Evolutionary conservation across 306 rosid species (phyloP), one percentile per base, ranked within the genome.

Genomic region (Prosopis cineraria): DNA sequence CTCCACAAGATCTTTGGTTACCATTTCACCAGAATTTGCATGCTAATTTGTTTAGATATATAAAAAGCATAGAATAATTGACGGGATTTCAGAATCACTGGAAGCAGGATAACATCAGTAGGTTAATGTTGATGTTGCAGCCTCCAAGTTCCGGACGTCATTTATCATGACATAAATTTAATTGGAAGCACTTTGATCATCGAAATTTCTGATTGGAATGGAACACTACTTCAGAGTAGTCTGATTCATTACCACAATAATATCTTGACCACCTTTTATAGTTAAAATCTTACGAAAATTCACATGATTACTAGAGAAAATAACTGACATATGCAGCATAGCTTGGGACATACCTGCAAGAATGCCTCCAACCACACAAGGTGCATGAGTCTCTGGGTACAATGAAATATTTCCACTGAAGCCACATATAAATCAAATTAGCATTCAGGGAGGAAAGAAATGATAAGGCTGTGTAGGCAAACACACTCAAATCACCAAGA

Each of bases 341-440:
- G 78, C 67, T 78, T 68, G 59, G 82, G 68, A 79, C 83, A 80
- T 87, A 94, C 98, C 98, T 78, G 98, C 98, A 87, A 94, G 93
- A 84, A 94, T 90, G 81, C 98, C 98, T 83, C 98, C 98, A 76
- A 68, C 81, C 47, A 94, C 88, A 73, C 82, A 84, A 30, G 95
- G 83, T 6, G 93, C 80, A 77, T 77, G 59, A 58, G 84, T 85
- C 81, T 83, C 97, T 59, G 89, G 86, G 74, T 33, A 75, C 90
- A 90, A 82, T 13, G 95, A 84, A 85, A 94, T 81, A 86, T 83
- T 90, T 84, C 98, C 98, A 81, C 98, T 92, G 97, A 74, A 83
- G 77, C 53, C 75, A 85, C 74, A 37, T 67, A 75, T 59, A 81
- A 73, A 71, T 77, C 59, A 71, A 74, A 76, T 81, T 55, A 89